These are phyloP conservation scores for Selaginella moellendorffii DNA, from an alignment of 75 land plant genomes.

Conservation along the genomic window DNA sequence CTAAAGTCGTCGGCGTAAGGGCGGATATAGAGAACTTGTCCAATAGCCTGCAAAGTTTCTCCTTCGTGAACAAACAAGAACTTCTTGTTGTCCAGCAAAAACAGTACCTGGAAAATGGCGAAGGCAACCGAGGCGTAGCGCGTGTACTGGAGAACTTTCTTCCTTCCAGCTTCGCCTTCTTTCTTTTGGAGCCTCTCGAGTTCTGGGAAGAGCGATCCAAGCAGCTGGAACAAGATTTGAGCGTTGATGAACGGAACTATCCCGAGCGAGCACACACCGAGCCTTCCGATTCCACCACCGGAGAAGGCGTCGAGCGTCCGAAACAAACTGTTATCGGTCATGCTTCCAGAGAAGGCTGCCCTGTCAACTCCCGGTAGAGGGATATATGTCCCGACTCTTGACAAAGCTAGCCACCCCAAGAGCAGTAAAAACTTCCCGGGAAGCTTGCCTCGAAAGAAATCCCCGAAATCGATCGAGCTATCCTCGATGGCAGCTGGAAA, in stretches of 20 bases:
- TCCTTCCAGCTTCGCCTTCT: slow-evolving; percentile 98
- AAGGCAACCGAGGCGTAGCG: slow-evolving; percentile 97
- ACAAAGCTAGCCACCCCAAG: slow-evolving; percentile 68
- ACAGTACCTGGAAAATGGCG: slow-evolving; percentile 92
- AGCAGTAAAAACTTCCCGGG: slow-evolving; percentile 87
- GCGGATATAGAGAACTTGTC: slow-evolving; percentile 82
- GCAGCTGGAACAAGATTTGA: slow-evolving; percentile 93
- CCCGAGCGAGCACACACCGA: slow-evolving; percentile 91
- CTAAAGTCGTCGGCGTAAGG: slow-evolving; percentile 95
- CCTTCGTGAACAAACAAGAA: background rate
- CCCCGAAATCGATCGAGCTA: slow-evolving; percentile 84
- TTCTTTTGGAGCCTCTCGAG: slow-evolving; percentile 96
- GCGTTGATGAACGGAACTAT: slow-evolving; percentile 99
- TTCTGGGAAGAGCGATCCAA: slow-evolving; percentile 79
- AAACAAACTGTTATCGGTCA: slow-evolving; percentile 85
- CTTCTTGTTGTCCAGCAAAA: no score
- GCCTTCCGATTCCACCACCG: slow-evolving; percentile 96
- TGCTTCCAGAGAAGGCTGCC: slow-evolving; percentile 74
- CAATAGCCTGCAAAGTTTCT: slow-evolving; percentile 60
- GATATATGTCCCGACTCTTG: slow-evolving; percentile 84
- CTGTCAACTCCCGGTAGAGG: slow-evolving; percentile 95
- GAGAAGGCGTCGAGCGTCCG: slow-evolving; percentile 96
- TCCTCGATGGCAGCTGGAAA: slow-evolving; percentile 93
- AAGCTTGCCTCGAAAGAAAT: slow-evolving; percentile 93
- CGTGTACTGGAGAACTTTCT: slow-evolving; percentile 86